These are phyloP conservation scores for Xerocomus minutiporus DNA, from an alignment of 1,284 basidiomycete species.

Conservation along the genomic window DNA sequence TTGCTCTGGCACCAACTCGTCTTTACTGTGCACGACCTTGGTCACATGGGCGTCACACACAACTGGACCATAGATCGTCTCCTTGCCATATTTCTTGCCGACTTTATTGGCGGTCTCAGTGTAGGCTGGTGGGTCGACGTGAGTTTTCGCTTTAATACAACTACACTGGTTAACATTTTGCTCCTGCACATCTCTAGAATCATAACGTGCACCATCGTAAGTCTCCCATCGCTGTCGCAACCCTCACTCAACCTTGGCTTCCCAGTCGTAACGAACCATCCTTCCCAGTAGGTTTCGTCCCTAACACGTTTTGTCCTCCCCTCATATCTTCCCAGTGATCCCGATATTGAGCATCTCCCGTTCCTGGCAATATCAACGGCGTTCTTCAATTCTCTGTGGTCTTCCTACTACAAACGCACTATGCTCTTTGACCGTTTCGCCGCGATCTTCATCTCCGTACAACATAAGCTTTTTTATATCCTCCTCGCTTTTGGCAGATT, in stretches of 20 bases:
- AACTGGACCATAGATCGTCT: constrained; percentile 80
- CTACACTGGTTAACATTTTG: background rate
- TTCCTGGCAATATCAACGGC: constrained; percentile 92
- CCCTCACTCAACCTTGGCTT: constrained; percentile 13
- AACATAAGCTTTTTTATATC: constrained; percentile 93
- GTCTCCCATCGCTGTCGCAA: constrained; percentile 27
- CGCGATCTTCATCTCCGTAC: constrained; percentile 65
- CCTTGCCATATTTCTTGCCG: constrained; percentile 76
- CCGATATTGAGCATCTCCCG: constrained; percentile 93
- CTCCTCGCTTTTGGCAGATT: constrained; percentile 91
- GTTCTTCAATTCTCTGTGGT: constrained; percentile 85
- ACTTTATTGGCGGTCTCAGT: constrained; percentile 89
- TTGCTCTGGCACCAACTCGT: constrained; percentile 93
- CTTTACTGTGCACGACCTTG: constrained; percentile 92
- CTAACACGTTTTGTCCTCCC: constrained; percentile 1
- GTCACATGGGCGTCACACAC: constrained; percentile 91
- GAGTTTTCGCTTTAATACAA: constrained; percentile 36
- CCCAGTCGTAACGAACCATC: constrained; percentile 92
- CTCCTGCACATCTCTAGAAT: constrained; percentile 52
- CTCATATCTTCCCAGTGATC: constrained; percentile 65
- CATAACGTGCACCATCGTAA: constrained; percentile 94
- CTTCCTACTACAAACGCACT: constrained; percentile 90
- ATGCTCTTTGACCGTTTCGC: constrained; percentile 77
- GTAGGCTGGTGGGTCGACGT: constrained; percentile 98
- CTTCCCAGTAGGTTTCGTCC: constrained; percentile 73